These are phyloP conservation scores for Gloeopeniophorella convolvens DNA, from an alignment of 768 basidiomycete genomes.

Conservation along the genomic window DNA sequence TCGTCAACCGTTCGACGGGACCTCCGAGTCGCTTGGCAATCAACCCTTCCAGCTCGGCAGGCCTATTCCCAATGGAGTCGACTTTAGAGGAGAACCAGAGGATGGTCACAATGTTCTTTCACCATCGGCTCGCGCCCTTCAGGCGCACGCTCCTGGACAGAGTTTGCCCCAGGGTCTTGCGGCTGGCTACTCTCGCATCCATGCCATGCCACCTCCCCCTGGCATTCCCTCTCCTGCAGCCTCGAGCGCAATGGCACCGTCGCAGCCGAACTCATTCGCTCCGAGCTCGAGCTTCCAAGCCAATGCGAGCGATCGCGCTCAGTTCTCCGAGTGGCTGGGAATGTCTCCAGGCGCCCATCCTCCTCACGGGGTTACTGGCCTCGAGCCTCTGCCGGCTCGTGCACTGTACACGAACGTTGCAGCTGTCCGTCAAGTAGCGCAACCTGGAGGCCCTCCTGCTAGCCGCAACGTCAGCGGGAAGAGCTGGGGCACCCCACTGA, in stretches of 20 bases:
- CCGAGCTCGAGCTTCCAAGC: slow-evolving; percentile 24
- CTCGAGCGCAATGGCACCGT: slow-evolving; percentile 27
- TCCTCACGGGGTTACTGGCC: slow-evolving; percentile 23
- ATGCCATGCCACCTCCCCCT: slow-evolving; percentile 49
- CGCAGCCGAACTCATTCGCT: slow-evolving; percentile 23
- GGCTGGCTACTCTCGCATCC: slow-evolving; percentile 84
- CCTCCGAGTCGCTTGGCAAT: slow-evolving; percentile 32
- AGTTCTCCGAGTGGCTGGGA: slow-evolving; percentile 28
- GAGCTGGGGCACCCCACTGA: slow-evolving; percentile 38
- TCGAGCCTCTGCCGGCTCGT: slow-evolving; percentile 52
- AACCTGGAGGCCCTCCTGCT: slow-evolving; percentile 19
- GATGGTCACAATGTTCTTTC: slow-evolving; percentile 39
- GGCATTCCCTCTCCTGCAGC: slow-evolving; percentile 32
- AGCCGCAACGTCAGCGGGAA: slow-evolving; percentile 29
- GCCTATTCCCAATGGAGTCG: slow-evolving; percentile 26
- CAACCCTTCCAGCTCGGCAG: slow-evolving; percentile 36
- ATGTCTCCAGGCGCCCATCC: slow-evolving; percentile 26
- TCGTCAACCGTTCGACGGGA: slow-evolving; percentile 23
- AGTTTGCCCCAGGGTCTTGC: slow-evolving; percentile 89
- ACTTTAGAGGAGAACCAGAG: slow-evolving; percentile 23
- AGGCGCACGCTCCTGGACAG: slow-evolving; percentile 85
- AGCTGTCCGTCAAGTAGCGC: slow-evolving; percentile 22
- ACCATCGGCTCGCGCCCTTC: slow-evolving; percentile 72
- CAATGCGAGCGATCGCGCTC: slow-evolving; percentile 19
- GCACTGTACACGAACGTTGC: slow-evolving; percentile 48